Evolutionary conservation across 352 stramenopile genomes (phyloP), one percentile per base, ranked within the genome.

Genomic region (Globisporangium spinosum): DNA sequence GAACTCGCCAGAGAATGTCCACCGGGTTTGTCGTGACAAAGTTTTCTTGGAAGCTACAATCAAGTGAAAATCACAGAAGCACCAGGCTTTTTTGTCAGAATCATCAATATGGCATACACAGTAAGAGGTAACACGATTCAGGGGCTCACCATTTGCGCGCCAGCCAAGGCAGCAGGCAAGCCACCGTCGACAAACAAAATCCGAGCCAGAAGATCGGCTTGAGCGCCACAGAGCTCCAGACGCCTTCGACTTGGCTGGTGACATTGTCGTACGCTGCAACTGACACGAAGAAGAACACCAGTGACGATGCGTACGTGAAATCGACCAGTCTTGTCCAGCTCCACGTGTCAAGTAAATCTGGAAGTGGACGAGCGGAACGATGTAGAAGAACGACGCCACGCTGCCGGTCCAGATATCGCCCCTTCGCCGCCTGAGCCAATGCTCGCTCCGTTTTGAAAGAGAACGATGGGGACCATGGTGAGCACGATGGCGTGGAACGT

Each of bases 301-400:
- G 55, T 20, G 85, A 93, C 8, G 79, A 62, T 3, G 61, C 27
- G 64, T 94, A 90, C 1, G 70, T 77, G 9, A 74, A 60, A 20
- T 63, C 34, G 2, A 86, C 75, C 13, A 88, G 27, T 12, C 57
- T 70, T 22, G 85, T 89, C 87, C 87, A 94, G 68, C 91, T 88
- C 87, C 82, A 91, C 45, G 85, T 94, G 68, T 94, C 82, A 79
- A 76, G 59, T 77, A 91, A 23, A 94, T 89, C 73, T 93, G 83
- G 67, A 97, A 81, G 60, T 97, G 97, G 25, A 98, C 87, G n/a
- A 98, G 78, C 0, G 95, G 84, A 13, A 99, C 84, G 32, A 98
- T 87, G 69, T 89, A 94, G 62, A 94, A 96, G 80, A 98, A 99
- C 10, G 94, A 94, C 5, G 92, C 89, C 10, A 96, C 93, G 61